Base-by-base conservation (phyloP, 1,284 basidiomycete species). In the Malassezia brasiliensis region DNA sequence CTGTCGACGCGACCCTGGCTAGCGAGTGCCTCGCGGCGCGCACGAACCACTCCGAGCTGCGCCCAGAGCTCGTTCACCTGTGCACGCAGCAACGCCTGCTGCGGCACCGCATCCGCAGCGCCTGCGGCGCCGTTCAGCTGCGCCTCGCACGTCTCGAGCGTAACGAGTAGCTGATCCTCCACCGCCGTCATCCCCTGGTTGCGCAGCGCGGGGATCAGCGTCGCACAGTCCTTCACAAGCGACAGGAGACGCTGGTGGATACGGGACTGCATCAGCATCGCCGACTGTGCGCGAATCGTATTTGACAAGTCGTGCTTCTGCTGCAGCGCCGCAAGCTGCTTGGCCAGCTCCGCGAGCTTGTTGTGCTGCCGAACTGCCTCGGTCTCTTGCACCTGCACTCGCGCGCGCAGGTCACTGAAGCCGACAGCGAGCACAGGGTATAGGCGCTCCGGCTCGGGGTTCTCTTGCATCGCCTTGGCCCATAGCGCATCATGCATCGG, bases 31-130 rank as follows among this genome's bases (percentile, higher is more conserved):
- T 70, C 69, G 9, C 64, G 50, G 59, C 62, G 62, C 2, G 68
- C 67, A 36, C 68, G 62, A 5, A 70, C 53, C 3, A 66, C 65
- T 15, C 67, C 68, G n/a, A 74, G 51, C 50, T 63, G 61, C 4
- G 70, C 68, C 71, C 71, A 74, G 10, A 74, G 67, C 54, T 72
- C 70, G 55, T 74, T 70, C 25, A 74, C 52, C 37, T 63, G 64
- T 20, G 67, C 64, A n/a, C 67, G 41, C 42, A 74, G 50, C 6
- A 63, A 48, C 9, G 54, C 59, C 15, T 61, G 44, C 19, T 49
- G 39, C 11, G 41, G 19, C 5, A 28, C 22, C 14, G 36, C 31
- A 7, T 34, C 46, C 1, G 40, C n/a, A 7, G 40, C 47, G 25
- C 22, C n/a, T 9, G 30, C 5, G 1, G 52, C 39, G 15, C 56